A percentile compares a stretch with the other conserved stretches of the same genome.
phyloP scores from a whole-genome alignment of 2,329 filamentous ascomycete genomes.

The Epichloe sylvatica region DNA sequence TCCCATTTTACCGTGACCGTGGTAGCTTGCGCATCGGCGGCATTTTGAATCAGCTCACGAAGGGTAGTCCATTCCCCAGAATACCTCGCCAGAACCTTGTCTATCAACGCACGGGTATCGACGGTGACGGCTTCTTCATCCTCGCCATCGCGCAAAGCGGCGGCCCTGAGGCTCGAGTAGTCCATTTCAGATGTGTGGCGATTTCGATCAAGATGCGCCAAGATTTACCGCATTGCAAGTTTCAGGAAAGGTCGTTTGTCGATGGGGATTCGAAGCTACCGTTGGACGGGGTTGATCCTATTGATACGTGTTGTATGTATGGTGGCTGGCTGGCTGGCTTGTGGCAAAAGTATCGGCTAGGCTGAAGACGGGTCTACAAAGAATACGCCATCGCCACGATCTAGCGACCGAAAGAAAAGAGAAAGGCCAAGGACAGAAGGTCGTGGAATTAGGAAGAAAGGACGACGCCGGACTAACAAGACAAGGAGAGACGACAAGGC shows the following conservation, averaged over 20 bases:
- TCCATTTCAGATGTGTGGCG: conserved; percentile 38
- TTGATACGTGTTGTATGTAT: too few relatives aligned
- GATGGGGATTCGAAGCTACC: neutral
- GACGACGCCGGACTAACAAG: too few relatives aligned
- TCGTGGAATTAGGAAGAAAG: too few relatives aligned
- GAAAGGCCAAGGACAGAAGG: neutral
- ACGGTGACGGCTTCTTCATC: conserved; percentile 97
- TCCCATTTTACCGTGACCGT: conserved; percentile 88
- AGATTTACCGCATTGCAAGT: neutral
- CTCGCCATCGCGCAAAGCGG: conserved; percentile 71
- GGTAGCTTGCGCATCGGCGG: conserved; percentile 87
- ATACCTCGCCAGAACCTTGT: conserved; percentile 92
- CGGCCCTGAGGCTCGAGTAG: conserved; percentile 65
- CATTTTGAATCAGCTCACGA: conserved; percentile 92
- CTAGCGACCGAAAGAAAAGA: neutral
- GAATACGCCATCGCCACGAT: neutral
- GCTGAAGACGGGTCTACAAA: neutral
- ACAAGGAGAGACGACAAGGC: too few relatives aligned
- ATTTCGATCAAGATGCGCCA: neutral
- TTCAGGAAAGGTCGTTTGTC: neutral
- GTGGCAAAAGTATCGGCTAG: neutral
- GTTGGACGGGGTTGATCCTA: neutral
- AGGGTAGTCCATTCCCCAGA: conserved; percentile 88
- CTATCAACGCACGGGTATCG: conserved; percentile 89
- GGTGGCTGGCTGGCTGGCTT: neutral